A percentile compares a stretch with the other conserved stretches of the same genome.
phyloP scores from a whole-genome alignment of 148 eudicot genomes.

The Camellia japonica region DNA sequence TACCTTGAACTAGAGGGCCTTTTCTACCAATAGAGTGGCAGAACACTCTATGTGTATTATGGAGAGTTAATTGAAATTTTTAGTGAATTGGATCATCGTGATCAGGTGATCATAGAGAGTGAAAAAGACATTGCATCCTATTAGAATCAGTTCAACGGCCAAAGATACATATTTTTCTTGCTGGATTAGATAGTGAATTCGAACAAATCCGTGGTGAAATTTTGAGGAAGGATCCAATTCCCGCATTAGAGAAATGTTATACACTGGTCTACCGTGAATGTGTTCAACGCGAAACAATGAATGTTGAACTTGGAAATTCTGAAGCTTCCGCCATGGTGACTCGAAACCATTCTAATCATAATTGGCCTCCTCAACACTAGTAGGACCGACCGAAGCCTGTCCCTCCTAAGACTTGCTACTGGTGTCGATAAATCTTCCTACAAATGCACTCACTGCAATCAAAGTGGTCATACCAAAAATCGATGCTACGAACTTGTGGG shows the following conservation, averaged over 20 bases:
- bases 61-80: background rate
- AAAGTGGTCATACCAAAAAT: background rate
- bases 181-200: background rate
- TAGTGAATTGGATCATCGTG: background rate
- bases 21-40: background rate
- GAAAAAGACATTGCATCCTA: background rate
- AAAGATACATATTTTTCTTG: background rate
- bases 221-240: background rate
- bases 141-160: background rate
- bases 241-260: background rate
- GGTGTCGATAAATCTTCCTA: background rate
- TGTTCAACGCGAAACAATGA: background rate
- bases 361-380: background rate
- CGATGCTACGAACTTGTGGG: background rate
- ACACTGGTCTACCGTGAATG: background rate
- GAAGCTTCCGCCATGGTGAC: background rate
- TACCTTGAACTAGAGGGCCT: background rate
- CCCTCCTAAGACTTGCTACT: background rate
- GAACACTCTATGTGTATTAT: background rate
- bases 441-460: conserved; percentile 8
- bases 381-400: background rate
- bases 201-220: background rate
- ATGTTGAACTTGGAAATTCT: background rate
- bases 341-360: background rate
- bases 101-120: background rate